These are phyloP conservation scores for Gentiana straminea DNA, from an alignment of 257 asterid genomes.

Conservation along the genomic window DNA sequence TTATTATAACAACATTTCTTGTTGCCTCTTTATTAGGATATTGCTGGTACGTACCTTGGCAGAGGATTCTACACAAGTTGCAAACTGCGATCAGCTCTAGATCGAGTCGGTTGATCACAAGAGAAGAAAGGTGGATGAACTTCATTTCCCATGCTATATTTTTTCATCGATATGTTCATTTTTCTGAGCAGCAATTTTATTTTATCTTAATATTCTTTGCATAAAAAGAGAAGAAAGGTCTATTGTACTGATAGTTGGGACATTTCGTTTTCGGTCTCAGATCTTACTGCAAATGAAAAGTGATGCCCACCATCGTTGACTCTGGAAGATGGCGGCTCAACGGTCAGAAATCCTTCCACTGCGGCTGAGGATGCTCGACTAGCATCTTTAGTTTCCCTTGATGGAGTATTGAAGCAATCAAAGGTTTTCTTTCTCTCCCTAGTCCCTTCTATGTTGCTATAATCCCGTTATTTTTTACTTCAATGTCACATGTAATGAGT, in stretches of 20 bases:
- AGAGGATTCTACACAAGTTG: constrained; percentile 81
- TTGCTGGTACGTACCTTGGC: constrained; percentile 92
- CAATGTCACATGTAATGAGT: no score
- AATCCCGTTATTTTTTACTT: no score
- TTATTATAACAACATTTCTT: background rate
- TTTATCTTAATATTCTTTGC: no score
- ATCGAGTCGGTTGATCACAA: constrained; percentile 90
- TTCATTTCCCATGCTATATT: no score
- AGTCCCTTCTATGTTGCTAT: no score
- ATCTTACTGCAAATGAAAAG: constrained; percentile 88
- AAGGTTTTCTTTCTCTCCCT: constrained; percentile 44
- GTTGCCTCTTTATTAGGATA: constrained; percentile 46
- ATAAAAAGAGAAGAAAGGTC: no score
- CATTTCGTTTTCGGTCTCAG: constrained; percentile 28
- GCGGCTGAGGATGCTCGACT: constrained; percentile 97
- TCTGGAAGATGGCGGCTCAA: constrained; percentile 66
- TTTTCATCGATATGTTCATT: background rate
- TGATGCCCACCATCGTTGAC: constrained; percentile 50
- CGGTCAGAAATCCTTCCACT: constrained; percentile 82
- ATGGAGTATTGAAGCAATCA: constrained; percentile 81
- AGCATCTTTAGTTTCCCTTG: constrained; percentile 89
- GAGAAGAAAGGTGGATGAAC: constrained; percentile 69
- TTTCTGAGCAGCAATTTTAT: background rate
- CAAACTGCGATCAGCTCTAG: constrained; percentile 90
- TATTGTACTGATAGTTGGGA: no score